These are phyloP conservation scores for Aurantiochytrium sp. DNA, from an alignment of 108 stramenopile genomes.

Conservation along the genomic window DNA sequence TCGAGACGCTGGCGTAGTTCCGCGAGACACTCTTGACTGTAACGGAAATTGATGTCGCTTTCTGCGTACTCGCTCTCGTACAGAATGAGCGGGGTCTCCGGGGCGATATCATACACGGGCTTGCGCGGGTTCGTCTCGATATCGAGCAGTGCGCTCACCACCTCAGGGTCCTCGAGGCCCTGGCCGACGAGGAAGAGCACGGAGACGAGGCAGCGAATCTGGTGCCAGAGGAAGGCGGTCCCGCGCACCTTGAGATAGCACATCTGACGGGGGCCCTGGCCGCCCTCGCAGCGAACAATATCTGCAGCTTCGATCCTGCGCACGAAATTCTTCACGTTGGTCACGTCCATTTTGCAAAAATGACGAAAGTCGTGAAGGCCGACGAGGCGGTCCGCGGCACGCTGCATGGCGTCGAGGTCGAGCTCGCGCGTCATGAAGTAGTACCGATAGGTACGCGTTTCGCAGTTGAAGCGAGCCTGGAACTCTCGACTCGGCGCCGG, in stretches of 20 bases:
- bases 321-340: constrained; percentile 41
- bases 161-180: constrained; percentile 69
- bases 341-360: constrained; percentile 91
- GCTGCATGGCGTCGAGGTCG: constrained; percentile 69
- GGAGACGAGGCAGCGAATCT: constrained; percentile 89
- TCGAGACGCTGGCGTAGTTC: neutral
- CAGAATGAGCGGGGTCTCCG: constrained; percentile 78
- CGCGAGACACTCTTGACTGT: constrained; percentile 35
- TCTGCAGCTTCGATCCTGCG: neutral
- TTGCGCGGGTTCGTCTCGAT: constrained; percentile 75
- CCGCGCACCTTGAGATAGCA: constrained; percentile 79
- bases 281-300: constrained; percentile 29
- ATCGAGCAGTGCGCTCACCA: constrained; percentile 76
- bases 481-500: constrained; percentile 39
- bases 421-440: constrained; percentile 71
- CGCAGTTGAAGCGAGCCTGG: constrained; percentile 78
- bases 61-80: constrained; percentile 75
- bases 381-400: constrained; percentile 65
- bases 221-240: constrained; percentile 96
- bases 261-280: constrained; percentile 34
- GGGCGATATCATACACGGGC: constrained; percentile 84
- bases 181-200: constrained; percentile 84
- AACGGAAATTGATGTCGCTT: constrained; percentile 43
- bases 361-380: constrained; percentile 96
- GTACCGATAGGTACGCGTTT: constrained; percentile 83